A percentile compares a stretch with the other conserved stretches of the same genome.
Evolutionary conservation across 257 asterid genomes (phyloP).

Genomic region (Petrea volubilis): DNA sequence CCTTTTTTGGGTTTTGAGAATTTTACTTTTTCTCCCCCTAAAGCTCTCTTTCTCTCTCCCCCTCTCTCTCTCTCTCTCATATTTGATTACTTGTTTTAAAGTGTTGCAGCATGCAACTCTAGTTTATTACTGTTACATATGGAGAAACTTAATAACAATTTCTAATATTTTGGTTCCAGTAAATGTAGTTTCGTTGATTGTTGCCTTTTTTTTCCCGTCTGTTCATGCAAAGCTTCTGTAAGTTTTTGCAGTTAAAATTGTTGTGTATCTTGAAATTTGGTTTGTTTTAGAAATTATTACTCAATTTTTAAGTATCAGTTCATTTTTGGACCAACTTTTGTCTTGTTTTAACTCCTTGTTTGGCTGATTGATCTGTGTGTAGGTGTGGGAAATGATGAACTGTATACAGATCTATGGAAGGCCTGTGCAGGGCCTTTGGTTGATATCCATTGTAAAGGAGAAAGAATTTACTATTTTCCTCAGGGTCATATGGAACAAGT

Average conservation of each 20-base stretch:
- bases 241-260: not conserved
- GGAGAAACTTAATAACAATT: not conserved
- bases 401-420: constrained; percentile 74
- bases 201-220: constrained; percentile 6
- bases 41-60: no score
- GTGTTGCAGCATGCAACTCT: not conserved
- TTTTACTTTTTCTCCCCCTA: constrained; percentile 9
- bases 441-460: constrained; percentile 59
- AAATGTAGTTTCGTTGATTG: not conserved
- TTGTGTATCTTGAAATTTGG: constrained; percentile 1
- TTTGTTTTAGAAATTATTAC: no score
- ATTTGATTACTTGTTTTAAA: not conserved
- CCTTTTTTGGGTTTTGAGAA: constrained; percentile 24
- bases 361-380: constrained; percentile 28
- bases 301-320: no score
- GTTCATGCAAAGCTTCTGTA: constrained; percentile 12
- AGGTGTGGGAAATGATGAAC: constrained; percentile 35
- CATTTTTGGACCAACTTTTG: not conserved
- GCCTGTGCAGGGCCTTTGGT: constrained; percentile 92
- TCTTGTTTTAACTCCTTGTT: not conserved
- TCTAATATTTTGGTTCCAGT: not conserved
- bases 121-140: not conserved
- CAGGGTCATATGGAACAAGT: constrained; percentile 95
- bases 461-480: constrained; percentile 79
- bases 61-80: no score